Base-by-base conservation (phyloP, 2,329 filamentous ascomycete genomes). In the Fusarium robinianum region DNA sequence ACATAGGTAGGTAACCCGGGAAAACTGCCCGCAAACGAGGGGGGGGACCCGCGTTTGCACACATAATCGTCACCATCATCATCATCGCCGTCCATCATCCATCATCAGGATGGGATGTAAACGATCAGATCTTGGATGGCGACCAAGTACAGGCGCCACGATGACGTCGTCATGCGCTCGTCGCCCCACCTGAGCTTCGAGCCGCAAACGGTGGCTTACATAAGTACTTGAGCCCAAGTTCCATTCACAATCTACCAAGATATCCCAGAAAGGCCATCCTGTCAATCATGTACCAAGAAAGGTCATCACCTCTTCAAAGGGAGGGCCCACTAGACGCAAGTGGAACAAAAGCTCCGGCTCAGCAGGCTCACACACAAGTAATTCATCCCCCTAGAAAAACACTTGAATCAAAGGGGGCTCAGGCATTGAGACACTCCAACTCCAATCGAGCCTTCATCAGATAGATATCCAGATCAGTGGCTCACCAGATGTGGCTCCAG, bases 111-210 rank as follows among this genome's bases (percentile, higher is more conserved):
- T 49, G 41, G 37, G 47, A 51, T 47, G 24, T 27, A 19, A 23
- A 44, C 25, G 43, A 47, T 40, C 42, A 52, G 41, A 35, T 53
- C 53, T 56, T 56, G 53, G 38, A 55, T 33, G 14, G 41, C 36
- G 43, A 41, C 42, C 40, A 37, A 53, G 29, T 32, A 14, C 17
- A 18, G n/a, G 41, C 45, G 53, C 51, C 49, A 56, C 42, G 47
- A 61, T 61, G 58, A 61, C 58, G 58, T 61, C n/a, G 54, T 12
- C 16, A 46, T 43, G 19, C 45, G 48, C 46, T 18, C 29, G 14
- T 31, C 36, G 54, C 55, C 51, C 48, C 52, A 39, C 52, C 45
- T 33, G 46, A 60, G 57, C 57, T 60, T 15, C 51, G n/a, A 46
- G 51, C 27, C 57, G 42, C 41, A 42, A 60, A 51, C 34, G n/a